These are phyloP conservation scores for Candida sojae DNA, from an alignment of 1,139 yeast species.

Conservation along the genomic window DNA sequence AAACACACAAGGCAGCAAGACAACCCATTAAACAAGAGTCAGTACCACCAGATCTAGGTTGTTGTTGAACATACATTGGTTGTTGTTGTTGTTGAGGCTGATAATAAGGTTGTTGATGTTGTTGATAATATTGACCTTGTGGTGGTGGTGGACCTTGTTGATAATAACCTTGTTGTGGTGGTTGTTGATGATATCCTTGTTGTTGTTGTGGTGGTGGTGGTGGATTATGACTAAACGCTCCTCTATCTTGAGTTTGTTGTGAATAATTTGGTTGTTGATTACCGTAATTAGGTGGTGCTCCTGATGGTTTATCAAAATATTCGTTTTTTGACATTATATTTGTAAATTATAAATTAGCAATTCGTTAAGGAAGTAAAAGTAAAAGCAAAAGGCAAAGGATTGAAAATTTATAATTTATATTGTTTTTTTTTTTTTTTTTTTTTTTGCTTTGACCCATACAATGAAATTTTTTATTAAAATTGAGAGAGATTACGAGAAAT, in stretches of 20 bases:
- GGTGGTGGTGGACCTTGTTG: slow-evolving; percentile 24
- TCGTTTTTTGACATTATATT: slow-evolving; percentile 23
- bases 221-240: slow-evolving; percentile 21
- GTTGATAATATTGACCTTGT: slow-evolving; percentile 19
- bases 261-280: slow-evolving; percentile 32
- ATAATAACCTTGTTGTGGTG: slow-evolving; percentile 18
- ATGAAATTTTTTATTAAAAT: too few species aligned
- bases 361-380: too few species aligned
- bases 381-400: too few species aligned
- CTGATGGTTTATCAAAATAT: slow-evolving; percentile 42
- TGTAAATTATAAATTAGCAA: too few species aligned
- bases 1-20: slow-evolving; percentile 70
- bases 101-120: slow-evolving; percentile 31
- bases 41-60: slow-evolving; percentile 34
- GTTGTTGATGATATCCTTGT: slow-evolving; percentile 18
- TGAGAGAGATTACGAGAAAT: too few species aligned
- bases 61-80: slow-evolving; percentile 67
- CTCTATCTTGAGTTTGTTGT: slow-evolving; percentile 32
- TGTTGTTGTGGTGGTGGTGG: slow-evolving; percentile 12
- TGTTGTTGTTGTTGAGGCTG: slow-evolving; percentile 41
- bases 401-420: too few species aligned
- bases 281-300: slow-evolving; percentile 46
- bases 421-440: too few species aligned
- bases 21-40: slow-evolving; percentile 67
- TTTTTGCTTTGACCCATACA: too few species aligned